Base-by-base conservation (phyloP, 2,329 filamentous ascomycete species). In the Tolypocladium ophioglossoides region DNA sequence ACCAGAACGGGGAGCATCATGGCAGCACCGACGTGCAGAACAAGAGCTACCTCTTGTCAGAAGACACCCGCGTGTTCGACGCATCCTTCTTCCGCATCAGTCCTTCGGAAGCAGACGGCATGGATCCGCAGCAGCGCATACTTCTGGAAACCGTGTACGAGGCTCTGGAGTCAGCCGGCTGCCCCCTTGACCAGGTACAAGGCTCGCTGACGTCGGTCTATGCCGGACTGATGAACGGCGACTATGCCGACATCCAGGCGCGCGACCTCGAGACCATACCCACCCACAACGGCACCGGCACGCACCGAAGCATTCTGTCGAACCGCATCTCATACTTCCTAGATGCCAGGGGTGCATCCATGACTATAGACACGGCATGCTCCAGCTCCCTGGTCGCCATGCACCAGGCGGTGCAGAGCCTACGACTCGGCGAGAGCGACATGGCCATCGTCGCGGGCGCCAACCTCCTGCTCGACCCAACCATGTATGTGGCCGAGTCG, bases 341-440 rank as follows among this genome's bases (percentile, higher is more conserved):
- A 56, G 68, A 79, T 59, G 70, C 77, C 51, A 59, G 60, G 7
- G 76, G 77, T 0, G 72, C 76, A 0, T 75, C 72, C 12, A 66
- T 78, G 61, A 76, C 75, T 1, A 66, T 79, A 2, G 75, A 79
- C 54, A 79, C 78, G 0, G 78, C 74, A 0, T 80, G 78, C 56
- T 78, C 75, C 0, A 70, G 72, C n/a, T 73, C 70, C 49, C 61
- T 79, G 2, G 68, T 75, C 1, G 75, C 74, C 0, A 62, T 79
- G 0, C 73, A 79, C 55, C 66, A 73, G 18, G 50, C 77, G 71
- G 48, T 59, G 39, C 20, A 59, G 41, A 32, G 37, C 6, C 44
- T 62, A 10, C 51, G 58, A 18, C 16, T 35, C 6, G 69, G 73
- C 3, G 70, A 52, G 40, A 39, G 50, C 16, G 30, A 37, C 74